phyloP scores from a whole-genome alignment of 768 basidiomycete genomes.

The Auricularia sp. region DNA sequence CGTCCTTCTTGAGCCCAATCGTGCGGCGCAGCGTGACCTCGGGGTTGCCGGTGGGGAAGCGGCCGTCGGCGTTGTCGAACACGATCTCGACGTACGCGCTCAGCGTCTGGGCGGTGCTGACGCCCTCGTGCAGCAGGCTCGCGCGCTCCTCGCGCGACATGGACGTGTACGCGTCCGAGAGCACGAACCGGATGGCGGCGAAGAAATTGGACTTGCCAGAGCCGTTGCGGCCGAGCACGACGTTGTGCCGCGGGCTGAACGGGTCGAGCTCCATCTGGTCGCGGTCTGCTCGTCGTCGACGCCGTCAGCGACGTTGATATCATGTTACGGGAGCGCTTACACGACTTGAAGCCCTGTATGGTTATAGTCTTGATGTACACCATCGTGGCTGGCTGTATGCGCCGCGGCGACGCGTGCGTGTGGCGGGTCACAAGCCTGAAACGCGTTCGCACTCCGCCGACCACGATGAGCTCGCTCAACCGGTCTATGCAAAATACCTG shows the following conservation, averaged over 20 bases:
- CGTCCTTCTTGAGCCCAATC: constrained; percentile 96
- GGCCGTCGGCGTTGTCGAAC: constrained; percentile 89
- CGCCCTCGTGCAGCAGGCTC: constrained; percentile 87
- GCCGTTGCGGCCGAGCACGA: constrained; percentile 95
- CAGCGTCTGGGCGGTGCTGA: constrained; percentile 76
- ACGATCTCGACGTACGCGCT: constrained; percentile 88
- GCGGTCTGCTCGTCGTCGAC: constrained; percentile 39
- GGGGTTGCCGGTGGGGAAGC: constrained; percentile 86
- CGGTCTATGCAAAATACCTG: constrained; percentile 72
- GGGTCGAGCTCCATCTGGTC: constrained; percentile 91
- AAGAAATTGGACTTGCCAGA: constrained; percentile 99
- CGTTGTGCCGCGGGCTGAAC: constrained; percentile 88
- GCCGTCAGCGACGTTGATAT: background rate
- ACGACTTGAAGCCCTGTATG: constrained; percentile 98
- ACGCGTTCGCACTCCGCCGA: background rate
- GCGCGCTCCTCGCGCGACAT: constrained; percentile 91
- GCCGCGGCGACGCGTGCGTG: no score
- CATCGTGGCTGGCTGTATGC: background rate
- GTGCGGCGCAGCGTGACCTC: constrained; percentile 86
- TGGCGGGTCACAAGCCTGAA: background rate
- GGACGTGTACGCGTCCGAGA: constrained; percentile 95
- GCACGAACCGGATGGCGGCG: constrained; percentile 92
- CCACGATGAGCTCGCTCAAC: constrained; percentile 37
- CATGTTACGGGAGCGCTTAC: constrained; percentile 29
- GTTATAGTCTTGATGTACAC: constrained; percentile 70